A percentile compares a stretch with the other conserved stretches of the same genome.
Evolutionary conservation across 116 monocot species (phyloP).

Genomic region (Iris pallida): DNA sequence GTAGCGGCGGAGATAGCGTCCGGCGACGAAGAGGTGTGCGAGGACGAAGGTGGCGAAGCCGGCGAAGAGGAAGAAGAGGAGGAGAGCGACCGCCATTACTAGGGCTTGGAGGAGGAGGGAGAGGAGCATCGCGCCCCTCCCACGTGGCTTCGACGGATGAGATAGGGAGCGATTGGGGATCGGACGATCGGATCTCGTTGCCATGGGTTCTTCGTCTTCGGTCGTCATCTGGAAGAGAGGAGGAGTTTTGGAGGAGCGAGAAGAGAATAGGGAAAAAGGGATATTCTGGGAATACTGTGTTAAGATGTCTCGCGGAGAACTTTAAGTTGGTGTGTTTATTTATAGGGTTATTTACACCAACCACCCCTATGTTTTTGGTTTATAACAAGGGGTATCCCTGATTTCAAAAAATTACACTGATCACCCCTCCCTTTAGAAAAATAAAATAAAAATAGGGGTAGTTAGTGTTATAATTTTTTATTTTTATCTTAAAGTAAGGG

Average conservation of each 20-base stretch:
- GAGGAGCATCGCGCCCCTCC: slow-evolving; percentile 33
- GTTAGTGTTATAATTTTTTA: too few species aligned
- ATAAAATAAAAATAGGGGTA: too few species aligned
- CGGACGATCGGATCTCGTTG: background rate
- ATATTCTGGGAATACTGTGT: background rate
- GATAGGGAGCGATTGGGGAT: background rate
- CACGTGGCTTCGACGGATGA: slow-evolving; percentile 16
- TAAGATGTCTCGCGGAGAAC: background rate
- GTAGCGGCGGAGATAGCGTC: slow-evolving; percentile 48
- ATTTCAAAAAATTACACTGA: too few species aligned
- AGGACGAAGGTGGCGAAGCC: slow-evolving; percentile 50
- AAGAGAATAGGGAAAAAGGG: background rate
- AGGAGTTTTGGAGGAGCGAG: background rate
- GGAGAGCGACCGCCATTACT: slow-evolving; percentile 54
- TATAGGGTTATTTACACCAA: too few species aligned
- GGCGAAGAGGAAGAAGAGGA: slow-evolving; percentile 81
- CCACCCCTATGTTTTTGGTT: too few species aligned
- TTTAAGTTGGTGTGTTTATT: too few species aligned
- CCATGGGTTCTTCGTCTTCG: background rate
- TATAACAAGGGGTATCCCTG: too few species aligned
- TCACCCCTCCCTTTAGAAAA: too few species aligned
- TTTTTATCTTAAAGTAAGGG: too few species aligned
- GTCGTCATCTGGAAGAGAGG: background rate
- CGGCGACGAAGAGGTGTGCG: slow-evolving; percentile 44
- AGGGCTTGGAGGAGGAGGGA: slow-evolving; percentile 40